Percentiles rank a stretch among this genome's conserved stretches.
These are phyloP conservation scores for Mycena maculata DNA, from an alignment of 768 basidiomycete species.

Conservation along the genomic window DNA sequence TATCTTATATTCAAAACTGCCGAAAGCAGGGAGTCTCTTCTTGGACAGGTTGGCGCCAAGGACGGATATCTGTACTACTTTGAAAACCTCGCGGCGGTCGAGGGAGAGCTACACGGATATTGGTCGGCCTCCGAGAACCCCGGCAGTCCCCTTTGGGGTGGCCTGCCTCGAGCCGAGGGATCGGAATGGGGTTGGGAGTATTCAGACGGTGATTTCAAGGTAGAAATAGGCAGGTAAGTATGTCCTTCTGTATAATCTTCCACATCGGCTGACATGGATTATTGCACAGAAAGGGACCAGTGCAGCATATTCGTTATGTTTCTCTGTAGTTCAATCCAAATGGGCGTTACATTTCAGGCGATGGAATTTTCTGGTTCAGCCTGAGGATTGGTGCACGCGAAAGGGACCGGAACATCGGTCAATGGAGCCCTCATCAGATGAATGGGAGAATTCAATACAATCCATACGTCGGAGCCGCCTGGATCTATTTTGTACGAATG, in stretches of 20 bases:
- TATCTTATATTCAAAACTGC: not conserved
- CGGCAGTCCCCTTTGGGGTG: conserved; percentile 8
- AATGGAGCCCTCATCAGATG: too few species aligned
- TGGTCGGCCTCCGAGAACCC: not conserved
- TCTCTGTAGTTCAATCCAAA: too few species aligned
- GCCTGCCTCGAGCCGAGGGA: not conserved
- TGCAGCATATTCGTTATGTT: conserved; percentile 14
- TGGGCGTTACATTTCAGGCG: too few species aligned
- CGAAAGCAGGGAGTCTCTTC: not conserved
- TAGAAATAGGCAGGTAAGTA: conserved; percentile 14
- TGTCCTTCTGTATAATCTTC: not conserved
- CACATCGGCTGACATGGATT: not conserved
- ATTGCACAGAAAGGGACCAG: not conserved
- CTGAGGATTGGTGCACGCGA: too few species aligned
- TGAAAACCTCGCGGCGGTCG: conserved; percentile 8
- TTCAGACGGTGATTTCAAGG: not conserved
- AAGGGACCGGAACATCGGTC: too few species aligned
- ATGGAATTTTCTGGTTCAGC: too few species aligned
- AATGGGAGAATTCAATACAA: too few species aligned
- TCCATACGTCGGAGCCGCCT: too few species aligned
- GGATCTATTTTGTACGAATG: too few species aligned
- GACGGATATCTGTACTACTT: conserved; percentile 7
- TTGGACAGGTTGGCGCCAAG: not conserved
- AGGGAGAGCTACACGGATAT: conserved; percentile 10
- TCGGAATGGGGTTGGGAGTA: conserved; percentile 20